Evolutionary conservation across 441 rosid genomes (phyloP).

Genomic region (Populus trichocarpa): DNA sequence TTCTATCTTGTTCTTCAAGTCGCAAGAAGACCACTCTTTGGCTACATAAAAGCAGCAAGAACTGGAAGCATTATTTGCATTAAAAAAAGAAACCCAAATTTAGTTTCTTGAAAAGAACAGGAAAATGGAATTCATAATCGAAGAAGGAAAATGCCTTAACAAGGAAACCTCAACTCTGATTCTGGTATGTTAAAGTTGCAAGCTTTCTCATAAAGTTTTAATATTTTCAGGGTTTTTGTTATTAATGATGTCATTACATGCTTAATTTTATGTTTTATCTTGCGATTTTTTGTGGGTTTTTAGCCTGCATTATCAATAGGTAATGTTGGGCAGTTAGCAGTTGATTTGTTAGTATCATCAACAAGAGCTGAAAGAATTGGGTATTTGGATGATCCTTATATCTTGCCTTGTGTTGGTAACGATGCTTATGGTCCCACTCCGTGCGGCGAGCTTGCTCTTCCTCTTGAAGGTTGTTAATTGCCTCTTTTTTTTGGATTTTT

Average conservation of each 20-base stretch:
- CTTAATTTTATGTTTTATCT: not conserved
- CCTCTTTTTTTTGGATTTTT: not conserved
- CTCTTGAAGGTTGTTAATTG: slow-evolving; percentile 66
- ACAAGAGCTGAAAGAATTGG: slow-evolving; percentile 64
- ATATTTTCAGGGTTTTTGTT: slow-evolving; percentile 3
- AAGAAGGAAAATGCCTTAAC: slow-evolving; percentile 45
- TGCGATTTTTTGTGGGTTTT: not conserved
- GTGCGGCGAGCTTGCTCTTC: slow-evolving; percentile 71
- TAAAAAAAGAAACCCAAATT: not conserved
- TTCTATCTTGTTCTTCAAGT: slow-evolving; percentile 7
- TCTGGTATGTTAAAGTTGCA: slow-evolving; percentile 41
- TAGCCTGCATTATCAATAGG: slow-evolving; percentile 94
- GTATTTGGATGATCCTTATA: slow-evolving; percentile 65
- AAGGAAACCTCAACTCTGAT: slow-evolving; percentile 61
- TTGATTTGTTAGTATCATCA: slow-evolving; percentile 77
- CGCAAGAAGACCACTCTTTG: not conserved
- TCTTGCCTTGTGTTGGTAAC: slow-evolving; percentile 91
- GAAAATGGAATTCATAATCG: slow-evolving; percentile 60
- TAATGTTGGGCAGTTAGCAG: slow-evolving; percentile 89
- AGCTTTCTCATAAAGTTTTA: not conserved
- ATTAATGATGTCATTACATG: not conserved
- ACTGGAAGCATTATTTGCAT: not conserved
- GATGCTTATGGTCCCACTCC: slow-evolving; percentile 75
- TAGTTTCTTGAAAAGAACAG: not conserved
- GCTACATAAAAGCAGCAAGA: not conserved